Evolutionary conservation across 257 asterid species (phyloP).

Genomic region (Salvia hispanica): DNA sequence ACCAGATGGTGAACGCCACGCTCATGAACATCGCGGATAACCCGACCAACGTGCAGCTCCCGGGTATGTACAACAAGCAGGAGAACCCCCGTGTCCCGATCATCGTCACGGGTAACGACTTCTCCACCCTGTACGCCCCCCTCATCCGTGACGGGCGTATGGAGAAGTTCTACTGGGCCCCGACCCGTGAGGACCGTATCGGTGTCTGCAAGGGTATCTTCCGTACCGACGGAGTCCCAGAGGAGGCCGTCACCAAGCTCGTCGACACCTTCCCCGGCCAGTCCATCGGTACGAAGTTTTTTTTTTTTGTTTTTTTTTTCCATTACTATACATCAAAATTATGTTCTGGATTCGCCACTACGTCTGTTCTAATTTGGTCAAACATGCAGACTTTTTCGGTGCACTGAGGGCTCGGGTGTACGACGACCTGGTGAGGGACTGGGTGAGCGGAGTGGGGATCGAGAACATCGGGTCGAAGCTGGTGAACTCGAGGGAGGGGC

Average conservation of each 20-base stretch:
- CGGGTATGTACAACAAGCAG: conserved; percentile 77
- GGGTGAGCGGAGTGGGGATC: conserved; percentile 52
- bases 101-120: conserved; percentile 64
- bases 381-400: conserved; percentile 56
- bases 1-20: conserved; percentile 74
- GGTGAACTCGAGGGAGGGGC: conserved; percentile 54
- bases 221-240: conserved; percentile 44
- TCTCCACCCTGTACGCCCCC: conserved; percentile 63
- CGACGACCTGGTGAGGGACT: conserved; percentile 57
- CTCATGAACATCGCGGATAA: conserved; percentile 72
- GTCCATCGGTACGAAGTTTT: conserved; percentile 46
- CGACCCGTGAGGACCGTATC: conserved; percentile 62
- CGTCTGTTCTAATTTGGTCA: too few relatives aligned
- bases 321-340: too few relatives aligned
- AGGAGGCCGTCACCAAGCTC: conserved; percentile 39
- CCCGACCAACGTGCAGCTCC: conserved; percentile 69
- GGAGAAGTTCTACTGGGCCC: conserved; percentile 79
- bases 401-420: conserved; percentile 68
- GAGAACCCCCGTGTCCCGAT: conserved; percentile 64
- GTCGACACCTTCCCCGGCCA: conserved; percentile 70
- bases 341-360: too few relatives aligned
- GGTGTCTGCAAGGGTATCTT: conserved; percentile 64
- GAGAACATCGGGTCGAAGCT: conserved; percentile 51
- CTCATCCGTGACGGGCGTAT: conserved; percentile 70
- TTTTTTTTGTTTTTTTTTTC: too few relatives aligned